Evolutionary conservation across 305 asterid species (phyloP), one percentile per base, ranked within the genome.

Genomic region (Rubia peregrina): DNA sequence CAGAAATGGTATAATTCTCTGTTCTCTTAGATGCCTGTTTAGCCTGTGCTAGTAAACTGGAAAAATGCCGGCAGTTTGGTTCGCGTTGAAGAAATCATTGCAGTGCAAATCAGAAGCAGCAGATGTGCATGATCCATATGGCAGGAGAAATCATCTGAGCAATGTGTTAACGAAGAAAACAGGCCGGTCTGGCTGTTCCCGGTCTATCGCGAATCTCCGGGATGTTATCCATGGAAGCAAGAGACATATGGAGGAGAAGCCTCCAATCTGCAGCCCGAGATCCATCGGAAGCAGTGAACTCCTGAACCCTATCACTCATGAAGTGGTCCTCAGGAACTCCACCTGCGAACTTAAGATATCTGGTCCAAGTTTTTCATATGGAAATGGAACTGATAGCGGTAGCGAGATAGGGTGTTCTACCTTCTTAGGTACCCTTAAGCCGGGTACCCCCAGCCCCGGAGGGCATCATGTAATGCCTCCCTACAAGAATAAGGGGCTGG

Each of bases 221-320:
- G 79, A 80, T 71, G 99, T 59, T 82, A 93, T 69, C 83, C 97
- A 26, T 79, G 89, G 82, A 84, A 94, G 99, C 88, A 94, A 94
- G 77, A 82, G 99, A 67, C 96, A 91, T 75, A 71, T 76, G 24
- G 96, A 85, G 24, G 96, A 85, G 40, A 87, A 82, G 83, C 90
- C 93, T 4, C 79, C 91, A 40, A 78, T 85, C 24, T 90, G 95
- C 64, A 91, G 98, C 69, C 98, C 99, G 9, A 84, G 98, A 75
- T 91, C 98, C 24, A 90, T 91, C 21, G 97, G 96, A 1, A 94
- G 97, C 79, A 91, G 93, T 73, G 98, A 94, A 12, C 89, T 94
- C 2, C 78, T 91, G 55, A 89, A 89, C 78, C 97, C 97, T 43
- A 90, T 90, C 1, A 86, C 96, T 0, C 96, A 91, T 63, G 89